phyloP scores from a whole-genome alignment of 208 protist species.

The Crithidia thermophila region DNA sequence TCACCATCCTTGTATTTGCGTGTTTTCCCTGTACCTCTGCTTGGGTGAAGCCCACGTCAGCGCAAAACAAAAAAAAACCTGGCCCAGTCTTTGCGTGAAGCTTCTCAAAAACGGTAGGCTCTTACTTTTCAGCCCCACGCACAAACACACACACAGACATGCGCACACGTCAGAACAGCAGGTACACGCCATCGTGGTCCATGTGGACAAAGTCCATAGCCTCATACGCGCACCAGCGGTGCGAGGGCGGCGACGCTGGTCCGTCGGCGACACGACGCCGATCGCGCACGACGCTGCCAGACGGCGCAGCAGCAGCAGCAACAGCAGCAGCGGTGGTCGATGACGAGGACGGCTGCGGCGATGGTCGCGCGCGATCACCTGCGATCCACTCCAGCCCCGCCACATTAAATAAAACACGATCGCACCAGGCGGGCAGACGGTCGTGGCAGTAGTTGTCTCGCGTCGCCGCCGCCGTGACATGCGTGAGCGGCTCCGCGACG shows the following conservation, averaged over 20 bases:
- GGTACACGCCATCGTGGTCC: slow-evolving; percentile 77
- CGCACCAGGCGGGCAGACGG: slow-evolving; percentile 87
- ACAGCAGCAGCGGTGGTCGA: not conserved
- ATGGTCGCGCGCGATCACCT: slow-evolving; percentile 30
- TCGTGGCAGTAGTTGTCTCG: slow-evolving; percentile 37
- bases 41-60: too few species aligned
- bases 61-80: too few species aligned
- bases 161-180: slow-evolving; percentile 31
- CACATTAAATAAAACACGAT: slow-evolving; percentile 82
- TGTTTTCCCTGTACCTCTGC: too few species aligned
- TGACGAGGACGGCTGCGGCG: not conserved
- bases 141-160: not conserved
- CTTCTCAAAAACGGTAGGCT: too few species aligned
- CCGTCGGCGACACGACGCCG: not conserved
- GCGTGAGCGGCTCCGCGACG: slow-evolving; percentile 16
- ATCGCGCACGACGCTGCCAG: not conserved
- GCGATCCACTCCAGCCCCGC: slow-evolving; percentile 67
- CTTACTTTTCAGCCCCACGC: not conserved
- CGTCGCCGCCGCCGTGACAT: slow-evolving; percentile 15
- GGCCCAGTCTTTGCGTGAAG: too few species aligned
- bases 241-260: slow-evolving; percentile 2
- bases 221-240: slow-evolving; percentile 52
- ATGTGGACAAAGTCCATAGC: slow-evolving; percentile 57
- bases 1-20: too few species aligned
- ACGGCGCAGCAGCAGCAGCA: slow-evolving; percentile 1